phyloP scores from a whole-genome alignment of 1,139 yeast species.

The Groenewaldozyma sp. region DNA sequence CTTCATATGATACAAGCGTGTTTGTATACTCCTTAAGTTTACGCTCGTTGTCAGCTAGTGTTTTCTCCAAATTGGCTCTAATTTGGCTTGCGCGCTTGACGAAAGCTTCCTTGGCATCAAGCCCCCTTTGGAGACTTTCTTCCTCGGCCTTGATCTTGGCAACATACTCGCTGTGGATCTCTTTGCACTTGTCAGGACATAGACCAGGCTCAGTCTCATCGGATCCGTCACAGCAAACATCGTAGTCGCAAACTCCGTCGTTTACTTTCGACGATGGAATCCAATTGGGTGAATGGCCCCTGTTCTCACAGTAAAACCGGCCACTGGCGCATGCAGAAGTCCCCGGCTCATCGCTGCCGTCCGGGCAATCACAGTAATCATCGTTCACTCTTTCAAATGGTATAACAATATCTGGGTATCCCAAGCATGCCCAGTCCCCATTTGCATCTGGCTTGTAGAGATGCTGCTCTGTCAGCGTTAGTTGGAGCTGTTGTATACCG shows the following conservation, averaged over 20 bases:
- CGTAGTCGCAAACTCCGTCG: conserved; percentile 92
- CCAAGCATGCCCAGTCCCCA: conserved; percentile 61
- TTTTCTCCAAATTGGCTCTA: conserved; percentile 20
- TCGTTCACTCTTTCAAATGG: conserved; percentile 66
- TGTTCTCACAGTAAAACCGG: conserved; percentile 66
- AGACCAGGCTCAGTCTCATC: conserved; percentile 50
- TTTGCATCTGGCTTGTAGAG: conserved; percentile 45
- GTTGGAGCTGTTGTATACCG: not conserved
- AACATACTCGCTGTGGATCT: conserved; percentile 34
- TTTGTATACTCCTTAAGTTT: conserved; percentile 14
- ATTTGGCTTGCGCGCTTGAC: conserved; percentile 22
- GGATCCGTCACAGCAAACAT: conserved; percentile 86
- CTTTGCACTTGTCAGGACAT: conserved; percentile 39
- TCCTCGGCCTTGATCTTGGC: conserved; percentile 24
- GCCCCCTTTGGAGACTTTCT: conserved; percentile 29
- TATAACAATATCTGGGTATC: conserved; percentile 52
- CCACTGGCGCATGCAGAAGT: conserved; percentile 69
- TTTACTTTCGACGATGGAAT: conserved; percentile 51
- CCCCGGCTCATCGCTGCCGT: conserved; percentile 96
- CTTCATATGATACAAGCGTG: conserved; percentile 19
- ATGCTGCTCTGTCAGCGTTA: conserved; percentile 18
- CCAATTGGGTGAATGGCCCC: conserved; percentile 43
- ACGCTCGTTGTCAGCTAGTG: conserved; percentile 16
- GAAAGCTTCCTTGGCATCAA: conserved; percentile 28
- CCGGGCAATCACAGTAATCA: conserved; percentile 93